A percentile compares a stretch with the other conserved stretches of the same genome.
Evolutionary conservation across 192 early-diverging fungal species (phyloP).

Genomic region (Backusella mclennaniae): DNA sequence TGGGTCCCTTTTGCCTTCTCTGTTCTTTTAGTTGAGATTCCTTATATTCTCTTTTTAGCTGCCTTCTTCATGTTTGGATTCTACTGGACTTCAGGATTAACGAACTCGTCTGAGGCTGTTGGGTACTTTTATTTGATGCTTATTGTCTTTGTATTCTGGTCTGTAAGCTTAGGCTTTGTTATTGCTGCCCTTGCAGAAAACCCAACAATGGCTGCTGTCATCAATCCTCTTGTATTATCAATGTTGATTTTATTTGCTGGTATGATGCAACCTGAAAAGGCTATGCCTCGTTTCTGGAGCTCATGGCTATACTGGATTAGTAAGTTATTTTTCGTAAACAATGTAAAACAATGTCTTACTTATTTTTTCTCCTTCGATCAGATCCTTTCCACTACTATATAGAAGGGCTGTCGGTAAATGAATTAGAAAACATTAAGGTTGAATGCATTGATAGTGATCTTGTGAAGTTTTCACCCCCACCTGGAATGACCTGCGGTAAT

Average conservation of each 20-base stretch:
- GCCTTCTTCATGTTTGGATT: slow-evolving; percentile 69
- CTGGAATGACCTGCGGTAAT: slow-evolving; percentile 57
- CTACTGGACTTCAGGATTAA: slow-evolving; percentile 75
- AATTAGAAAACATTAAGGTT: slow-evolving; percentile 51
- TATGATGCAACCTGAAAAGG: slow-evolving; percentile 57
- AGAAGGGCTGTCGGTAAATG: slow-evolving; percentile 62
- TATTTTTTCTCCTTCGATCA: slow-evolving; percentile 29
- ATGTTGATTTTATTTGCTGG: slow-evolving; percentile 70
- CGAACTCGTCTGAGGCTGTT: slow-evolving; percentile 43
- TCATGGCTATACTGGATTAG: slow-evolving; percentile 66
- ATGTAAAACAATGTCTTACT: neutral
- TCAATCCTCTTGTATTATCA: slow-evolving; percentile 68
- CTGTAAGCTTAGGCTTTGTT: slow-evolving; percentile 65
- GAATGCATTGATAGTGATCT: slow-evolving; percentile 53
- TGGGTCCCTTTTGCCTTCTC: slow-evolving; percentile 65
- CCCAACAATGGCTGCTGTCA: slow-evolving; percentile 55
- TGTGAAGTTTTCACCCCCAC: slow-evolving; percentile 51
- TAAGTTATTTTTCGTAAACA: neutral
- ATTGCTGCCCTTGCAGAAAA: slow-evolving; percentile 60
- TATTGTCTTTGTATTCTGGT: slow-evolving; percentile 59
- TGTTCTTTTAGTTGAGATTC: slow-evolving; percentile 65
- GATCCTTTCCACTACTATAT: slow-evolving; percentile 68
- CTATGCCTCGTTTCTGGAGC: slow-evolving; percentile 69
- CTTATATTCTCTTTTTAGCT: slow-evolving; percentile 57
- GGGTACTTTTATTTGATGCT: slow-evolving; percentile 69